Conservation (phyloP, 2,329 filamentous ascomycete species). For the Aspergillus sp. region DNA sequence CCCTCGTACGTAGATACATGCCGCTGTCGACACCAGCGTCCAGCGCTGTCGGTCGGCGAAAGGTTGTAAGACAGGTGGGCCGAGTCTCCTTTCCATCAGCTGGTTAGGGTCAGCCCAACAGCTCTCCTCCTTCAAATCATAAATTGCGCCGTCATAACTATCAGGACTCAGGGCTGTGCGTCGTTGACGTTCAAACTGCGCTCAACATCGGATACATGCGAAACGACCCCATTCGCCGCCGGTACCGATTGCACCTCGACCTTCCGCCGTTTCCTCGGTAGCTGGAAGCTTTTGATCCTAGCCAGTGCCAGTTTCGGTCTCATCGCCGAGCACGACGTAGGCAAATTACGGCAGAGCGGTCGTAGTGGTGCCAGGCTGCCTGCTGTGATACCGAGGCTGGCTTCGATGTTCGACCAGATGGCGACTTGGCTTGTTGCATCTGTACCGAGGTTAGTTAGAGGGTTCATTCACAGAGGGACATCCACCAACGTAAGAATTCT, state of each 20-base stretch:
- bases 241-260: background rate
- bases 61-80: too few relatives aligned
- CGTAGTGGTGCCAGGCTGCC: constrained; percentile 6
- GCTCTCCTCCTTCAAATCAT: too few relatives aligned
- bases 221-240: background rate
- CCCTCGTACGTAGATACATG: too few relatives aligned
- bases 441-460: background rate
- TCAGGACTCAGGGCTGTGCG: too few relatives aligned
- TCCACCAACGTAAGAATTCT: constrained; percentile 8
- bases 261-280: background rate
- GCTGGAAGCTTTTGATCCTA: background rate
- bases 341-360: background rate
- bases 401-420: constrained; percentile 6
- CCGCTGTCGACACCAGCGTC: too few relatives aligned
- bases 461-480: too few relatives aligned
- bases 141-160: too few relatives aligned
- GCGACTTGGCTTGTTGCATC: background rate
- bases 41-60: too few relatives aligned
- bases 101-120: too few relatives aligned
- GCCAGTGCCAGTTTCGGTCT: background rate
- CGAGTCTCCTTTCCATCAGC: too few relatives aligned
- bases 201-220: background rate
- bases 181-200: too few relatives aligned
- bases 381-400: constrained; percentile 1
- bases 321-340: background rate